Evolutionary conservation across 305 asterid species (phyloP), one percentile per base, ranked within the genome.

Genomic region (Solanum hybrid): DNA sequence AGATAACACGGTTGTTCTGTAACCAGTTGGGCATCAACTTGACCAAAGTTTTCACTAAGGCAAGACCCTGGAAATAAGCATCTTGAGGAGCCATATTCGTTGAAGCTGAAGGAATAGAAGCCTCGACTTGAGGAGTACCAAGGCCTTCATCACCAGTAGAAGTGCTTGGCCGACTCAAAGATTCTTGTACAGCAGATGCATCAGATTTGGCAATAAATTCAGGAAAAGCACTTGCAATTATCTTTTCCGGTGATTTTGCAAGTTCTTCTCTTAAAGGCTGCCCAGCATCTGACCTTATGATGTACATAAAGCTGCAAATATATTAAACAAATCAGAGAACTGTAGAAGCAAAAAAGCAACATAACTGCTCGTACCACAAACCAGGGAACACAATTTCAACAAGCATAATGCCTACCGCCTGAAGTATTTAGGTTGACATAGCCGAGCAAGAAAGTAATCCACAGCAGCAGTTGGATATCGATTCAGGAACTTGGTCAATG

Each of bases 251-350:
- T 46, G 99, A 97, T 94, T 95, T 98, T 56, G 99, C 98, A 91
- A 98, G 98, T 93, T 98, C 99, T 93, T 98, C 99, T 92, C 99
- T 92, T 94, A 98, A 93, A 6, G 99, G 98, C 88, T 98, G 99
- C 90, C 99, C 99, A 94, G 99, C 98, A 93, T 98, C 99, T 71
- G 99, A 98, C 85, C 95, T 92, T 90, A 98, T 94, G 60, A 98
- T 97, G 93, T 98, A 98, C 99, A 98, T 98, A 90, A 98, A 95
- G 96, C 99, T 98, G 93, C 87, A 95, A 82, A 88, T 51, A 85
- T 46, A 24, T 73, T 36, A 60, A 78, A 26, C 56, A 60, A 86
- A 80, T 79, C 81, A 90, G 42, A 87, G 42, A 88, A 32, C 46
- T 73, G 66, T 88, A 66, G 29, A 56, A 51, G 76, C 22, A 51